These are phyloP conservation scores for Gossypium stocksii DNA, from an alignment of 345 rosid genomes.

Conservation along the genomic window DNA sequence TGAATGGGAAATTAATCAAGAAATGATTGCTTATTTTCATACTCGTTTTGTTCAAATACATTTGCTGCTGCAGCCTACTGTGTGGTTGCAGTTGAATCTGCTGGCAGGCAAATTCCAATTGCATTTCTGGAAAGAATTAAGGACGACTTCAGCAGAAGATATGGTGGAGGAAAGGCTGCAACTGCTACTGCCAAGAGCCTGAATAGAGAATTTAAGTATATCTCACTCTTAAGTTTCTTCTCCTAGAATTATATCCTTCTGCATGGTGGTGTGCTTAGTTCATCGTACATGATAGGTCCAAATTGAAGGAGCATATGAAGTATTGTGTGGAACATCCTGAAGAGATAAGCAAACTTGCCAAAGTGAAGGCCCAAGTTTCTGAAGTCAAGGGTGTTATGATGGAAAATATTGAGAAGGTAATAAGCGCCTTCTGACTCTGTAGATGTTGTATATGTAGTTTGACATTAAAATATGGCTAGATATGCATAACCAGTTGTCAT, in stretches of 20 bases:
- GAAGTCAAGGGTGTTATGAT: conserved; percentile 99
- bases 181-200: conserved; percentile 71
- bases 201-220: conserved; percentile 74
- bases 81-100: conserved; percentile 88
- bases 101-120: conserved; percentile 85
- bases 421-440: not conserved
- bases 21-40: conserved; percentile 9
- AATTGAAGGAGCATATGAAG: conserved; percentile 93
- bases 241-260: not conserved
- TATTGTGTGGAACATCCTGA: conserved; percentile 93
- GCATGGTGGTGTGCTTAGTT: conserved; percentile 10
- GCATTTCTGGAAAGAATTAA: conserved; percentile 82
- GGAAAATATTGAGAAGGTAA: conserved; percentile 98
- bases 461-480: not conserved
- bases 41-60: conserved; percentile 5
- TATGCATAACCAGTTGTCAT: not conserved
- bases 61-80: conserved; percentile 66
- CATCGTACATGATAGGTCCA: conserved; percentile 43
- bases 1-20: not conserved
- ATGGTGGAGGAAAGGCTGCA: conserved; percentile 87
- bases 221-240: not conserved
- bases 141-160: conserved; percentile 84
- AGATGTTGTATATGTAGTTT: conserved; percentile 8
- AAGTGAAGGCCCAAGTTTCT: conserved; percentile 95
- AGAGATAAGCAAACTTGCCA: conserved; percentile 93